Base-by-base conservation (phyloP, 2,329 filamentous ascomycete species). In the Coniella lustricola region DNA sequence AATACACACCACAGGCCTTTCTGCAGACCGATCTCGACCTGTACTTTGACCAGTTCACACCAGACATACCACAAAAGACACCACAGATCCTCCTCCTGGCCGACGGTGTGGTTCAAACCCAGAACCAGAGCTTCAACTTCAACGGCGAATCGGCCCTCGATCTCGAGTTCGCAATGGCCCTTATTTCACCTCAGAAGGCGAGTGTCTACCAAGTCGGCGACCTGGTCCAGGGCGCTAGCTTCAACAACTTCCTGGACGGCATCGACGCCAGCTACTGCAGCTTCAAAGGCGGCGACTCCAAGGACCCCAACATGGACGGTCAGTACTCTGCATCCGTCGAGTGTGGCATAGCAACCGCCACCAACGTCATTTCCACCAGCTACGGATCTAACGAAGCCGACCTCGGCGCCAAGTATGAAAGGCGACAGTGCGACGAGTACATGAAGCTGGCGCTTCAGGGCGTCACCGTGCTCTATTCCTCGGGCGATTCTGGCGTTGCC, bases 401-500 rank as follows among this genome's bases (percentile, higher is more conserved):
- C 44, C 62, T 74, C 7, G 69, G 72, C 1, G 62, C 65, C 5
- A 63, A 62, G 49, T 80, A 79, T 57, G 68, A 73, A 52, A 55
- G 65, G 42, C 66, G 76, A 3, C 76, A 80, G 60, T 79, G 76
- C 57, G 62, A 67, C 48, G 75, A 79, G 64, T 79, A 75, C 60
- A 70, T 78, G 69, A 79, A 80, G 64, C 69, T 79, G 2, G 75
- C 71, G 16, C 67, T 78, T 33, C 69, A 70, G 56, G 75, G 75
- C 17, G 66, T 76, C 10, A 70, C 71, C 1, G 62, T 80, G 14
- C 51, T 79, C 31, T 75, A 72, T 55, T 72, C 73, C 1, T 71
- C 68, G 3, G 74, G 74, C n/a, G 74, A 77, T 58, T 68, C 64
- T 37, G 75, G 73, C 41, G 69, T 74, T 14, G 67, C 65, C 20